Evolutionary conservation across 73 alveolate genomes (phyloP).

Genomic region (Paramecium tetraurelia): DNA sequence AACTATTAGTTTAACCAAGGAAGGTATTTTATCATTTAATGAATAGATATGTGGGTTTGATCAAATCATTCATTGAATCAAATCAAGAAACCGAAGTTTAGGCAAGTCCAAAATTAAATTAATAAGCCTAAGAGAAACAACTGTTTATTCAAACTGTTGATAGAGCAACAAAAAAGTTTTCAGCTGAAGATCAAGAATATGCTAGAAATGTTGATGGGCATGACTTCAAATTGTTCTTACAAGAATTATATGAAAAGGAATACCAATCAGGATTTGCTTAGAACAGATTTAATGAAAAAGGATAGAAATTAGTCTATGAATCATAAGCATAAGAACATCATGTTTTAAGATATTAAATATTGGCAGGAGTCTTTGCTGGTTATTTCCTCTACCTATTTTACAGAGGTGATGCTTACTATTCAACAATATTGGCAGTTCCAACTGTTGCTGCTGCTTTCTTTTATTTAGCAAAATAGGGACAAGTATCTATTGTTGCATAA

Average conservation of each 20-base stretch:
- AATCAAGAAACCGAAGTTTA: neutral
- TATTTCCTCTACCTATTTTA: neutral
- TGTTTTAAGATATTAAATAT: neutral
- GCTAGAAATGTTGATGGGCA: conserved; percentile 22
- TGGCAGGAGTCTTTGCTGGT: conserved; percentile 23
- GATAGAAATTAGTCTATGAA: conserved; percentile 19
- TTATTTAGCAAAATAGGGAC: conserved; percentile 11
- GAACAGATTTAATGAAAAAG: conserved; percentile 30
- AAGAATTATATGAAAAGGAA: conserved; percentile 38
- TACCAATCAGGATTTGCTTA: neutral
- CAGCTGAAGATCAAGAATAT: neutral
- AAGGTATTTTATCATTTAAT: neutral
- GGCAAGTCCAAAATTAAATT: neutral
- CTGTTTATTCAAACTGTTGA: neutral
- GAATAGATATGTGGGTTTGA: neutral
- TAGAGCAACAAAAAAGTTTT: neutral
- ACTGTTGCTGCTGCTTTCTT: conserved; percentile 21
- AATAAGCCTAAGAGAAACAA: neutral
- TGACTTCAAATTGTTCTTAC: neutral
- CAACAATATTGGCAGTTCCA: conserved; percentile 11
- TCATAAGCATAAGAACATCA: neutral
- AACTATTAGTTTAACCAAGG: neutral
- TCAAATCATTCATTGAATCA: neutral
- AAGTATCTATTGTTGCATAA: neutral
- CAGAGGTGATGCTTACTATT: conserved; percentile 27